Evolutionary conservation across 208 protist species (phyloP), one percentile per base, ranked within the genome.

Genomic region (Leishmania mexicana): DNA sequence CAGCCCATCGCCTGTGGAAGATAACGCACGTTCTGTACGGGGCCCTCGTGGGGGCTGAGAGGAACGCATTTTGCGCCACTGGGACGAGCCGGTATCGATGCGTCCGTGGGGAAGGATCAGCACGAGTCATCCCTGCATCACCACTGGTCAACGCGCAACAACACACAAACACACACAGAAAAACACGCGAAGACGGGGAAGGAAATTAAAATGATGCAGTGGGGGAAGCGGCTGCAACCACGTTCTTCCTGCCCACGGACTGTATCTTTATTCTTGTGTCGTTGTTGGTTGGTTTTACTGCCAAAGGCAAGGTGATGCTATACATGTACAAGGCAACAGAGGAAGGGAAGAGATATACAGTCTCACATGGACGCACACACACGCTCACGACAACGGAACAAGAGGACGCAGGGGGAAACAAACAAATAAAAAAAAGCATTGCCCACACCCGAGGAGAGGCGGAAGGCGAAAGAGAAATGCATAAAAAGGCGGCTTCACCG

Each of bases 311-410:
- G 17, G 13, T 11, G 51, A 80, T 57, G 31, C 57, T 62, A n/a
- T 75, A 81, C 49, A 64, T 74, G 67, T 81, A 81, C 78, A 81
- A 75, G 28, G 24, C 57, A 67, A 75, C 45, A 76, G 15, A 35
- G 65, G 31, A 51, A 53, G 28, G 70, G 28, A 35, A 24, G 53
- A 49, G 28, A 54, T 15, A 75, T 45, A 75, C 42, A 21, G n/a
- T 11, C 42, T 35, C 19, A 65, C 58, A 28, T 78, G 21, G 51
- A 53, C 76, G n/a, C 24, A 7, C 58, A 70, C 15, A 54, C 45
- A 49, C 45, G 45, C 11, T 49, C 45, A 80, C 77, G 47, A 31
- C 24, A 40, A 71, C 7, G 38, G 10, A 42, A 45, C 19, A 42
- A 71, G 11, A 42, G 31, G 19, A 28, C 65, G 35, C 19, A 24